Evolutionary conservation across 2,329 filamentous ascomycete genomes (phyloP), one percentile per base, ranked within the genome.

Genomic region (Mariannaea elegans): DNA sequence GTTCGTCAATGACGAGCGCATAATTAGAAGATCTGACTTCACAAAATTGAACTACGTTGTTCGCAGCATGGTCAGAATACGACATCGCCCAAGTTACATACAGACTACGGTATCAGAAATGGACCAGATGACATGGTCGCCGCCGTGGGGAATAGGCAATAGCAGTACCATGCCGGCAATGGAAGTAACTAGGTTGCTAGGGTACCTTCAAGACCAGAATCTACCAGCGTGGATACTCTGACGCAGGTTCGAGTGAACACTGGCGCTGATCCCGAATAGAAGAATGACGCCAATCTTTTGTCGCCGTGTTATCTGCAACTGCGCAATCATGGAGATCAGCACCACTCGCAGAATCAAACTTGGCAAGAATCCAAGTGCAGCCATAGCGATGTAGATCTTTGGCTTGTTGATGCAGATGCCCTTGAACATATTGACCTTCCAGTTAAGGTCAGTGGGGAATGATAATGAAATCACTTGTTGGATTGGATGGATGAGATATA

Each of bases 331-430:
- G 0, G 77, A 78, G 16, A 84, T 75, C 0, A 82, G 82, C 21
- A 84, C 70, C 1, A 76, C 63, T 54, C 82, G 77, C 21, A 82
- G 75, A 14, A 83, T 59, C 1, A 84, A 55, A 64, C 84, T 81
- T 2, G 81, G 81, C 16, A 77, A 47, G 45, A 84, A 81, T 53
- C 82, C 82, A 24, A 84, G 77, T 0, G 76, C 71, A 7, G 81
- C 76, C 14, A 78, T 78, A 24, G 62, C 67, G 8, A 70, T 57
- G 16, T 70, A 71, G 0, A 71, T 52, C 0, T 59, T 63, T 5
- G 65, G 47, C 7, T 64, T 47, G 53, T 81, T 70, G 34, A 85
- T 73, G 58, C 82, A 85, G n/a, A 50, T 69, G 47, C 62, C 80
- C 63, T 46, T 71, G 2, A 52, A 42, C 5, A 74, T 62, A 4